Evolutionary conservation across 2,329 filamentous ascomycete genomes (phyloP).

Genomic region (Boeremia exigua): DNA sequence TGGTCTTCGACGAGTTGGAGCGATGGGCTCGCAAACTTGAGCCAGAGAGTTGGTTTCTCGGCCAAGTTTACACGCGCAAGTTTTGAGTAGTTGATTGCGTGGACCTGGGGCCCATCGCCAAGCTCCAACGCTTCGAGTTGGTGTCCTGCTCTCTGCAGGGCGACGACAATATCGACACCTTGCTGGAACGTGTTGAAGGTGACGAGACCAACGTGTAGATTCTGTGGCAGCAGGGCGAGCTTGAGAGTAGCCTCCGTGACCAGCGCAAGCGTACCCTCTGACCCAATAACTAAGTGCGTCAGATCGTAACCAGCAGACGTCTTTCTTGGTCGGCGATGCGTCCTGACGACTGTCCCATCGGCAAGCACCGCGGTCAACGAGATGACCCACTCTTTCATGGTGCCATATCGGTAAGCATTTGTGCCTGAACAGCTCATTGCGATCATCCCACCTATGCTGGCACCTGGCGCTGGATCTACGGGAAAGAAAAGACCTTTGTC

Average conservation of each 20-base stretch:
- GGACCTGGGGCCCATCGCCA: conserved; percentile 85
- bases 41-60: conserved; percentile 72
- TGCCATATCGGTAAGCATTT: conserved; percentile 90
- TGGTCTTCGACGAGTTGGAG: conserved; percentile 74
- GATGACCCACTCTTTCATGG: conserved; percentile 91
- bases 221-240: conserved; percentile 76
- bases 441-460: conserved; percentile 85
- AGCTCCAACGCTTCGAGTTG: conserved; percentile 90
- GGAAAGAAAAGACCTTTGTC: conserved; percentile 81
- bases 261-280: conserved; percentile 87
- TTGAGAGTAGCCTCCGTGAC: conserved; percentile 90
- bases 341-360: conserved; percentile 87
- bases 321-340: conserved; percentile 83
- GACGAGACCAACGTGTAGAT: conserved; percentile 76
- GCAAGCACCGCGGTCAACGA: conserved; percentile 84
- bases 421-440: conserved; percentile 76
- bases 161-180: conserved; percentile 77
- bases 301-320: conserved; percentile 90
- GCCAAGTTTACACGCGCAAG: conserved; percentile 63
- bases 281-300: conserved; percentile 85
- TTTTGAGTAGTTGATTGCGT: conserved; percentile 68
- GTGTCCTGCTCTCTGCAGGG: conserved; percentile 77
- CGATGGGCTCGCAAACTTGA: conserved; percentile 72
- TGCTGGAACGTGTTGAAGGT: conserved; percentile 68
- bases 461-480: conserved; percentile 88